These are phyloP conservation scores for Phialophora expanda DNA, from an alignment of 2,329 filamentous ascomycete species.

Conservation along the genomic window DNA sequence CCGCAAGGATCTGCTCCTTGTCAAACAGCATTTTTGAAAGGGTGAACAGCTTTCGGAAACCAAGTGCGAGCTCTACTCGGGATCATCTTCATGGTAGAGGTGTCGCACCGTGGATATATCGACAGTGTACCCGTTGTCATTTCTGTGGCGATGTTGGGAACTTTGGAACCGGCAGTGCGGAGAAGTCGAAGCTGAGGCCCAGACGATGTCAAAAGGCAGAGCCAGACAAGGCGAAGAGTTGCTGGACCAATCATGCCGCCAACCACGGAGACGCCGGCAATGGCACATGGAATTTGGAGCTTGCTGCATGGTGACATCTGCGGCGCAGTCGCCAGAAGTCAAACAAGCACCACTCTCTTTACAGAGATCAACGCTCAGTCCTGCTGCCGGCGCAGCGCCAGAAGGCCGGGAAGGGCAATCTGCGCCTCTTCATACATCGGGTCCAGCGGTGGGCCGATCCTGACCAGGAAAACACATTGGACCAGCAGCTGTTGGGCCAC, in stretches of 20 bases:
- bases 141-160: not conserved
- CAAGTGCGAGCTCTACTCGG: not conserved
- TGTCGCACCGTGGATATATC: not conserved
- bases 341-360: not conserved
- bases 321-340: not conserved
- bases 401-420: slow-evolving; percentile 13
- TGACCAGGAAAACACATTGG: slow-evolving; percentile 15
- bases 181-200: not conserved
- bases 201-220: not conserved
- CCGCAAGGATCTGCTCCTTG: slow-evolving; percentile 2
- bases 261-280: not conserved
- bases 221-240: not conserved
- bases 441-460: slow-evolving; percentile 13
- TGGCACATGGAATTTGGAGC: not conserved
- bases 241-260: not conserved
- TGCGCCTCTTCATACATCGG: slow-evolving; percentile 22
- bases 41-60: not conserved
- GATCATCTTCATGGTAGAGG: not conserved
- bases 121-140: not conserved
- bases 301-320: not conserved
- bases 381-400: slow-evolving; percentile 2
- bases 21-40: not conserved
- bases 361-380: not conserved
- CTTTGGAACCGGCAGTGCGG: slow-evolving; percentile 1
- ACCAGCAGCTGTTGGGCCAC: not conserved